Base-by-base conservation (phyloP, 2,329 filamentous ascomycete species). In the Fusarium oligoseptatum region DNA sequence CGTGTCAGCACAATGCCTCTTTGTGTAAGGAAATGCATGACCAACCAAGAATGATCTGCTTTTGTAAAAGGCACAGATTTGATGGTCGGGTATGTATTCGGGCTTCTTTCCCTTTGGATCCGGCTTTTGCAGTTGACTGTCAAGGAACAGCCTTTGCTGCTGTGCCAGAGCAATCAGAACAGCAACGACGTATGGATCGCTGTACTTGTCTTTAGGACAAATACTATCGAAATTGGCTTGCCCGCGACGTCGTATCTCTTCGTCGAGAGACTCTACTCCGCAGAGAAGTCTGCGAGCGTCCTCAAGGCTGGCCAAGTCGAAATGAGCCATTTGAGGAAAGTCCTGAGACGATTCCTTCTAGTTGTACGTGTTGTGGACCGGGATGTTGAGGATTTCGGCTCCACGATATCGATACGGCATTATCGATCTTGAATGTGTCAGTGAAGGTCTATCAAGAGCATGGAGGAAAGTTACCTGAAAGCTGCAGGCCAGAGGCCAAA, bases 101-200 rank as follows among this genome's bases (percentile, higher is more conserved):
- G 48, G 15, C 24, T 6, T 29, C 48, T 29, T 52, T 29, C 48
- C 48, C 29, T 52, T 29, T 10, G 48, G 48, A n/a, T 29, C 48
- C 3, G 24, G 6, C 48, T 29, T 29, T 29, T 10, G 15, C 6
- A 15, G 60, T 15, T 3, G 39, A 17, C 9, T 7, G 9, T 41
- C 22, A 24, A 20, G n/a, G 24, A 32, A 20, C 27, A 14, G 14
- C 32, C 50, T 57, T 36, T 64, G 50, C 48, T 58, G 48, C n/a
- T 64, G 62, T 22, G 62, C 62, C 14, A 64, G 20, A 20, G 62
- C 50, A 41, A 64, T 58, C n/a, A 64, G 27, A 57, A 37, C 50
- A 6, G 50, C 62, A 8, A 36, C 24, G 17, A 64, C 57, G 37
- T 43, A 56, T 15, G 62, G 62, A 10, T 64, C 62, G 34, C 56